Percentiles rank a stretch among this genome's conserved stretches.
Conservation (phyloP, 2,329 filamentous ascomycete species). For the Verruconis gallopava region DNA sequence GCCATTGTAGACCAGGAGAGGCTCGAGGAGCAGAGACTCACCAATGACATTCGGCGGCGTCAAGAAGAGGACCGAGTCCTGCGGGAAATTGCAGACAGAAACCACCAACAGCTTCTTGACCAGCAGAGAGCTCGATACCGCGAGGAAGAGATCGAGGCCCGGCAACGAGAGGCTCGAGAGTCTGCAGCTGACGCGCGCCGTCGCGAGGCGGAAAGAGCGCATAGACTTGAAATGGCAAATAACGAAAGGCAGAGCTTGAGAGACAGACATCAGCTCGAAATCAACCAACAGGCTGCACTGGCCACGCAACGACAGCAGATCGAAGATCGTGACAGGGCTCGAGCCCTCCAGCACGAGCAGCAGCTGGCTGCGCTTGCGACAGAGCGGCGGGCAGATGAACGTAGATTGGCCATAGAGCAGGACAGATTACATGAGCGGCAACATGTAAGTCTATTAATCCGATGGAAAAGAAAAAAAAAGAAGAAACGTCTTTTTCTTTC, state of each 20-base stretch:
- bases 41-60: slow-evolving; percentile 3
- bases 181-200: not conserved
- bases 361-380: slow-evolving; percentile 4
- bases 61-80: slow-evolving; percentile 3
- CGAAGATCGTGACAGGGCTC: slow-evolving; percentile 2
- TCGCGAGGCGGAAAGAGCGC: slow-evolving; percentile 3
- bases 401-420: slow-evolving; percentile 3
- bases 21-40: not conserved
- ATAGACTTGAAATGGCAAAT: not conserved
- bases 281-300: not conserved
- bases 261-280: not conserved
- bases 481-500: too few relatives aligned
- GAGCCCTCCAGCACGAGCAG: slow-evolving; percentile 1
- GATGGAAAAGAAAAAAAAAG: too few relatives aligned
- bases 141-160: slow-evolving; percentile 1
- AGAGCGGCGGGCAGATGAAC: slow-evolving; percentile 2
- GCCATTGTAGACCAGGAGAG: not conserved
- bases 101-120: slow-evolving; percentile 1
- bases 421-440: not conserved
- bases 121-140: slow-evolving; percentile 3
- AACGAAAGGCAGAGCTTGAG: not conserved
- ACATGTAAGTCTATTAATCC: not conserved
- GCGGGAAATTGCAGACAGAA: not conserved
- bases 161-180: slow-evolving; percentile 2
- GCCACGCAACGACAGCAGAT: slow-evolving; percentile 6